Conservation (phyloP, 495 filamentous ascomycete genomes). For the Trichocladium uniseriatum region DNA sequence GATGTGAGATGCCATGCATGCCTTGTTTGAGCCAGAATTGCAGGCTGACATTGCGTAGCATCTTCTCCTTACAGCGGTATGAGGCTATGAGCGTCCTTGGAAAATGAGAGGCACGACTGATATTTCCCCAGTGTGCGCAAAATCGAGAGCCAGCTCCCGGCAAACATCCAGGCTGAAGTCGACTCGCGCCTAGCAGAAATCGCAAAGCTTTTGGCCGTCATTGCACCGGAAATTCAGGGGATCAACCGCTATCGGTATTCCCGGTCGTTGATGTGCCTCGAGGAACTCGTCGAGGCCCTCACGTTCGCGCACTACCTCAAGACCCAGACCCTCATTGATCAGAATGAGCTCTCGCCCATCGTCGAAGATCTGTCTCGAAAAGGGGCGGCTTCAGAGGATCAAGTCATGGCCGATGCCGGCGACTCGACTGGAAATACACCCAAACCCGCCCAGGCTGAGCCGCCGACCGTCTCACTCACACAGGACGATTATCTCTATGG, state of each 20-base stretch:
- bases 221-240: constrained; percentile 63
- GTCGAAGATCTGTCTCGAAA: constrained; percentile 32
- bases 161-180: constrained; percentile 54
- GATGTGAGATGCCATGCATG: constrained; percentile 51
- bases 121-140: constrained; percentile 50
- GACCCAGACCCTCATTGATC: constrained; percentile 62
- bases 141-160: constrained; percentile 53
- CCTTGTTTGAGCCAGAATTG: not conserved
- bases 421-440: constrained; percentile 4
- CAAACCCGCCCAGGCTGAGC: constrained; percentile 7
- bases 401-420: constrained; percentile 19
- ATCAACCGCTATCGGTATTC: constrained; percentile 82
- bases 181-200: constrained; percentile 58
- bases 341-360: constrained; percentile 43
- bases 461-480: constrained; percentile 50
- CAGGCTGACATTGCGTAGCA: constrained; percentile 42
- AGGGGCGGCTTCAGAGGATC: constrained; percentile 18
- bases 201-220: constrained; percentile 50
- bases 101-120: too few relatives aligned
- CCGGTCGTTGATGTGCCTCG: constrained; percentile 73
- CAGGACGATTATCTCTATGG: constrained; percentile 84
- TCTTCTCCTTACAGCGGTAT: constrained; percentile 88
- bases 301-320: constrained; percentile 79
- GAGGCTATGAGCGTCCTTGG: too few relatives aligned
- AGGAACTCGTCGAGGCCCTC: constrained; percentile 86